Conservation (phyloP, 2,329 filamentous ascomycete genomes). For the Metarhizium brunneum region DNA sequence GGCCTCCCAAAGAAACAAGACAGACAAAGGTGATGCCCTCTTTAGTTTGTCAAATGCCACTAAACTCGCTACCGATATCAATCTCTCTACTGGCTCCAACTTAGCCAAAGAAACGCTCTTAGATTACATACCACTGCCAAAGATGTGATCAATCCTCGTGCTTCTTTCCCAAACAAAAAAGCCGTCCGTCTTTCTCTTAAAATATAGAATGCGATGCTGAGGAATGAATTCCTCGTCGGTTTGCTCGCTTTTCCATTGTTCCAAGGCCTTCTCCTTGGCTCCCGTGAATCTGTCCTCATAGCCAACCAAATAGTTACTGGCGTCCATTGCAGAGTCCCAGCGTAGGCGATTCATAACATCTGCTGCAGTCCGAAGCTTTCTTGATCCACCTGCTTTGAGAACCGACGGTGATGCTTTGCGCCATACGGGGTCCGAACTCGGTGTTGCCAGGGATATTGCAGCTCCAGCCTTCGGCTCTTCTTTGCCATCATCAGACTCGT, state of each 20-base stretch:
- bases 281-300: slow-evolving; percentile 54
- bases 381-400: slow-evolving; percentile 18
- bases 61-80: no score
- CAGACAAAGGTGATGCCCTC: no score
- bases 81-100: no score
- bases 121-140: slow-evolving; percentile 35
- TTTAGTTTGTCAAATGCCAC: no score
- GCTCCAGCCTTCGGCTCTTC: slow-evolving; percentile 11
- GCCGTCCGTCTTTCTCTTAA: slow-evolving; percentile 42
- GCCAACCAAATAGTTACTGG: slow-evolving; percentile 45
- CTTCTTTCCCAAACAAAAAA: slow-evolving; percentile 47
- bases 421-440: neutral
- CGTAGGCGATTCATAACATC: slow-evolving; percentile 51
- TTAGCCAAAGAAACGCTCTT: no score
- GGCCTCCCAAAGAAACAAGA: no score
- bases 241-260: slow-evolving; percentile 50
- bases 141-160: slow-evolving; percentile 43
- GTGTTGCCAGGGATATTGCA: neutral
- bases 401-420: neutral
- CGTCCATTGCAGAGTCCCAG: slow-evolving; percentile 47
- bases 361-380: slow-evolving; percentile 44
- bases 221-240: slow-evolving; percentile 60
- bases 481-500: slow-evolving; percentile 20
- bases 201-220: slow-evolving; percentile 54
- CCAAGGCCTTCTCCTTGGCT: slow-evolving; percentile 41